Evolutionary conservation across 2,329 filamentous ascomycete species (phyloP).

Genomic region (Stagonosporopsis vannaccii): DNA sequence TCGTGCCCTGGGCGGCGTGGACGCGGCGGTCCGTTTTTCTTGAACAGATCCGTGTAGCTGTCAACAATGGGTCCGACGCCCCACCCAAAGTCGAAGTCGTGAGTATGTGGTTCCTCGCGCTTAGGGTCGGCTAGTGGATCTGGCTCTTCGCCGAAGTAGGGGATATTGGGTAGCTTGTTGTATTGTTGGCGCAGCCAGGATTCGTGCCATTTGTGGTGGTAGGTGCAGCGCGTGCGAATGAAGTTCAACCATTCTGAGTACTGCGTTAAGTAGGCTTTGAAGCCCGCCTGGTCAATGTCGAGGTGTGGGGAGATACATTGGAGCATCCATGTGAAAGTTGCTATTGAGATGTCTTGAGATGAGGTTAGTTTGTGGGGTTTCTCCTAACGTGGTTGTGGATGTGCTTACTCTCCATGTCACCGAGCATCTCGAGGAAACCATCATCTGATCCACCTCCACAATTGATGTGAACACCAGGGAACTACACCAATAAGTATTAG

Average conservation of each 20-base stretch:
- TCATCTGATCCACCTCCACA: constrained; percentile 56
- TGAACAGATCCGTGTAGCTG: constrained; percentile 53
- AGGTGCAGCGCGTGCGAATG: constrained; percentile 41
- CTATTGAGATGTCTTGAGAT: constrained; percentile 51
- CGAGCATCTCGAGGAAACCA: constrained; percentile 39
- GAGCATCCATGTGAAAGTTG: constrained; percentile 64
- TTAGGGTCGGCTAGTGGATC: constrained; percentile 19
- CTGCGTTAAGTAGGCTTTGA: constrained; percentile 50
- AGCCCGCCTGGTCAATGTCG: constrained; percentile 55
- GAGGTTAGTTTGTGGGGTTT: neutral
- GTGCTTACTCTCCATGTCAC: constrained; percentile 43
- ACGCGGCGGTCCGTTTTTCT: constrained; percentile 49
- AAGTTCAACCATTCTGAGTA: constrained; percentile 47
- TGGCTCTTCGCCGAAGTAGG: neutral
- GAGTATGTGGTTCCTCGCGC: constrained; percentile 34
- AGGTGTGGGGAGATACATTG: constrained; percentile 57
- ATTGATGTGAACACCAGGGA: constrained; percentile 62
- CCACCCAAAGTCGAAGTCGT: constrained; percentile 55
- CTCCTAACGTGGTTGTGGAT: accelerated
- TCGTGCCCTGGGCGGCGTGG: constrained; percentile 56
- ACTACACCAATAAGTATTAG: constrained; percentile 17
- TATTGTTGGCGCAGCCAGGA: constrained; percentile 18
- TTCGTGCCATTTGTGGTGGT: constrained; percentile 29
- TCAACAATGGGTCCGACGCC: constrained; percentile 53
- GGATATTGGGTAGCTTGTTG: neutral